Conservation (phyloP, 2,329 filamentous ascomycete species). For the Coleophoma crateriformis region DNA sequence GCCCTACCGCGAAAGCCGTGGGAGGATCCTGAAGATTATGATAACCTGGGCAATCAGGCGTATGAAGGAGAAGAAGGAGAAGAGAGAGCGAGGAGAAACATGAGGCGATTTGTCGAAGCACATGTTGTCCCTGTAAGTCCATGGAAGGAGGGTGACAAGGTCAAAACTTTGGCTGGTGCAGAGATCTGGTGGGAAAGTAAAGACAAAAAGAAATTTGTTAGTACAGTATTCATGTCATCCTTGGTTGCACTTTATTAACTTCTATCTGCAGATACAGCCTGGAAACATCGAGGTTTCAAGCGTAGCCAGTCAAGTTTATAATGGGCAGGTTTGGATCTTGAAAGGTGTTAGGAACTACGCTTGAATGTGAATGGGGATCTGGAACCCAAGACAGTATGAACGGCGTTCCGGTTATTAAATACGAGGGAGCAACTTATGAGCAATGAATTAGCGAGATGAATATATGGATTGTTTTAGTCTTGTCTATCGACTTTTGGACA, state of each 20-base stretch:
- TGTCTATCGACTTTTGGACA: too few relatives aligned
- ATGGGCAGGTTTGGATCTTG: slow-evolving; percentile 69
- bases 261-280: slow-evolving; percentile 60
- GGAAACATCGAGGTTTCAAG: slow-evolving; percentile 71
- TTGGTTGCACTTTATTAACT: not conserved
- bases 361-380: not conserved
- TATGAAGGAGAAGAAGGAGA: slow-evolving; percentile 73
- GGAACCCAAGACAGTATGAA: too few relatives aligned
- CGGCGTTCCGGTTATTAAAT: too few relatives aligned
- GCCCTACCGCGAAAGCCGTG: slow-evolving; percentile 78
- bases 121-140: slow-evolving; percentile 74
- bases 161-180: slow-evolving; percentile 59
- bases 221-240: slow-evolving; percentile 21
- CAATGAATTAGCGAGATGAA: too few relatives aligned
- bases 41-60: slow-evolving; percentile 57
- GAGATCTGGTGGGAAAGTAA: slow-evolving; percentile 80
- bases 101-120: slow-evolving; percentile 76
- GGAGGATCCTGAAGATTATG: slow-evolving; percentile 73
- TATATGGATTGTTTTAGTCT: too few relatives aligned
- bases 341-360: slow-evolving; percentile 40
- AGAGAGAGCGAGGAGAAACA: slow-evolving; percentile 70
- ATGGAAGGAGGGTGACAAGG: slow-evolving; percentile 64
- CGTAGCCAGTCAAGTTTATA: slow-evolving; percentile 70
- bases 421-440: too few relatives aligned
- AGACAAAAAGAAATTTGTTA: slow-evolving; percentile 61